Evolutionary conservation across 176 grass and related monocot species (phyloP), one percentile per base, ranked within the genome.

Genomic region (Ensete ventricosum): DNA sequence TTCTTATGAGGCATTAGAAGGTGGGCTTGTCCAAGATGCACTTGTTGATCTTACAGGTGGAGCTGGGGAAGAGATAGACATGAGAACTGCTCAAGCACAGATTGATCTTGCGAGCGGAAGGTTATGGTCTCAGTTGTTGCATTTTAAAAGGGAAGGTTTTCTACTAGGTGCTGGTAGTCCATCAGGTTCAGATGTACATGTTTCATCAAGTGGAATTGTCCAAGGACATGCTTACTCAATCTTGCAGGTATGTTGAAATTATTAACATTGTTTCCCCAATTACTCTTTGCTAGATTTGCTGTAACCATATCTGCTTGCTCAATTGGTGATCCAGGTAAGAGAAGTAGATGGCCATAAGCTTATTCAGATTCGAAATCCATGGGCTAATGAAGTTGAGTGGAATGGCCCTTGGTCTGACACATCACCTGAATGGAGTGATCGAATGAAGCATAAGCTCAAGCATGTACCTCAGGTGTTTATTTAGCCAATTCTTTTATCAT

Each of bases 381-480:
- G 95, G 95, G 95, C 90, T 58, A 99, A 94, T 75, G 95, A 99
- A 85, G 95, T 99, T 58, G 88, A 99, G 76, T 99, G 95, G 95
- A 99, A 99, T 72, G 95, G 95, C 64, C 95, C 88, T 53, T 99
- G 95, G 95, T 99, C 95, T 78, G 90, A 99, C 75, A 83, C 76
- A 1, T 99, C 95, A 21, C 81, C 87, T 48, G 95, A 99, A 78
- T 99, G 95, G 95, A 94, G 90, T 48, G 95, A 99, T 73, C 84
- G 90, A 74, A 99, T 99, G 85, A 99, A 94, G 69, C 90, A 99
- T 82, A 99, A 99, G 81, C 95, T 99, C 48, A 99, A 94, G 80
- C 88, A 99, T 90, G 88, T 90, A 54, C 84, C 95, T 4, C 90
- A 99, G 95, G 95, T 99, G 78, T 67, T 54, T 77, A 23, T 62